A percentile compares a stretch with the other conserved stretches of the same genome.
Evolutionary conservation across 306 rosid species (phyloP).

Genomic region (Cyclanthera cordifolia): DNA sequence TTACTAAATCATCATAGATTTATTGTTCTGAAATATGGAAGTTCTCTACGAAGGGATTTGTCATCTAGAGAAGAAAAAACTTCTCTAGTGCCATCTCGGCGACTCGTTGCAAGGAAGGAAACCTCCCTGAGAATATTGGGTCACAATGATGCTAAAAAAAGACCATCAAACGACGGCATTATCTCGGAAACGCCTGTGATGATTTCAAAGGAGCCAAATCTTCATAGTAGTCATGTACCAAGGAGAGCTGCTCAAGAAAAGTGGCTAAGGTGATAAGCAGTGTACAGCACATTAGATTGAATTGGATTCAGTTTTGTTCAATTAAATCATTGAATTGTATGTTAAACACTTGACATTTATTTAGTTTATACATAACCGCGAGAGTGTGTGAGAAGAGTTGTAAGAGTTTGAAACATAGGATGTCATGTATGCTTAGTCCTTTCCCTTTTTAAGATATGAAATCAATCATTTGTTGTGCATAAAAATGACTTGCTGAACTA

Average conservation of each 20-base stretch:
- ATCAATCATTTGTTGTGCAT: not conserved
- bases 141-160: slow-evolving; percentile 31
- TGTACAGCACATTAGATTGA: not conserved
- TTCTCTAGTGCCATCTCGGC: slow-evolving; percentile 21
- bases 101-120: slow-evolving; percentile 34
- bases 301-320: slow-evolving; percentile 26
- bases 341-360: not conserved
- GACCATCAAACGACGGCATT: slow-evolving; percentile 25
- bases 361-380: not conserved
- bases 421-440: not conserved
- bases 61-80: slow-evolving; percentile 34
- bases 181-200: slow-evolving; percentile 38
- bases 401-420: not conserved
- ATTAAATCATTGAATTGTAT: slow-evolving; percentile 34
- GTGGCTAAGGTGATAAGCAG: not conserved
- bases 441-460: not conserved
- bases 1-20: not conserved
- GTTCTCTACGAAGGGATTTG: slow-evolving; percentile 28
- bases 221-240: slow-evolving; percentile 51
- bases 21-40: not conserved
- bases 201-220: slow-evolving; percentile 54
- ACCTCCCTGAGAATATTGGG: slow-evolving; percentile 15
- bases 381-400: not conserved
- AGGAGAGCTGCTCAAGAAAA: slow-evolving; percentile 38
- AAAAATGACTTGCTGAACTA: not conserved